These are phyloP conservation scores for Haplographium delicatum DNA, from an alignment of 495 filamentous ascomycete genomes.

Conservation along the genomic window DNA sequence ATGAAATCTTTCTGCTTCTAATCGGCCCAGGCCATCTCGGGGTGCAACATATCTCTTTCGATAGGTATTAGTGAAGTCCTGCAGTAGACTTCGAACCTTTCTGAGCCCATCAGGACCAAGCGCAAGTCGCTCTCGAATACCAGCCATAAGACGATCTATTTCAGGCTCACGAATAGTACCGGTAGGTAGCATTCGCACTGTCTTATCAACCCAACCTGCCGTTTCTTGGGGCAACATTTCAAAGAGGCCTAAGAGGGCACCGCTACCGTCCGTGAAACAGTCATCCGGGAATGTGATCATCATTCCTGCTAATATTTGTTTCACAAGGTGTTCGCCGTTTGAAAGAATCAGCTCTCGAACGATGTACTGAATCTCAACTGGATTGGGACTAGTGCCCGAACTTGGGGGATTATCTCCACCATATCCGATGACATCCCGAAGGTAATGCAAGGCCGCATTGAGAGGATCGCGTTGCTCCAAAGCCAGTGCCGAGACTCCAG, in stretches of 20 bases:
- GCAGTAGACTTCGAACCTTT: conserved; percentile 77
- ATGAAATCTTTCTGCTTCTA: conserved; percentile 81
- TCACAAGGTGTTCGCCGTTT: conserved; percentile 73
- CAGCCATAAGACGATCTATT: conserved; percentile 58
- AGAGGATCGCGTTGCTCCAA: conserved; percentile 88
- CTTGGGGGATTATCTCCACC: conserved; percentile 70
- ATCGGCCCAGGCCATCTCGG: conserved; percentile 77
- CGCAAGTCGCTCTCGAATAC: conserved; percentile 62
- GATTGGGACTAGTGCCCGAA: conserved; percentile 58
- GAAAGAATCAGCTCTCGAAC: conserved; percentile 66
- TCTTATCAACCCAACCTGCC: conserved; percentile 71
- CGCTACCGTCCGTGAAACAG: conserved; percentile 89
- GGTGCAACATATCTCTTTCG: conserved; percentile 89
- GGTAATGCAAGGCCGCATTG: conserved; percentile 85
- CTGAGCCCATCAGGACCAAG: conserved; percentile 59
- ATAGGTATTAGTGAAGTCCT: conserved; percentile 96
- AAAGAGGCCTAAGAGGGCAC: conserved; percentile 84
- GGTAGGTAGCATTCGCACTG: conserved; percentile 73
- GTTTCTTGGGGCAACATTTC: conserved; percentile 77
- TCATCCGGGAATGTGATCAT: conserved; percentile 97
- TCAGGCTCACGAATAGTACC: conserved; percentile 66
- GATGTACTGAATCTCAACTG: conserved; percentile 57
- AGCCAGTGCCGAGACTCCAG: conserved; percentile 75
- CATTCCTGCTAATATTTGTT: conserved; percentile 89
- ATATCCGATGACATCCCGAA: conserved; percentile 89